Evolutionary conservation across 331 rosid genomes (phyloP).

Genomic region (Quercus tomentella): DNA sequence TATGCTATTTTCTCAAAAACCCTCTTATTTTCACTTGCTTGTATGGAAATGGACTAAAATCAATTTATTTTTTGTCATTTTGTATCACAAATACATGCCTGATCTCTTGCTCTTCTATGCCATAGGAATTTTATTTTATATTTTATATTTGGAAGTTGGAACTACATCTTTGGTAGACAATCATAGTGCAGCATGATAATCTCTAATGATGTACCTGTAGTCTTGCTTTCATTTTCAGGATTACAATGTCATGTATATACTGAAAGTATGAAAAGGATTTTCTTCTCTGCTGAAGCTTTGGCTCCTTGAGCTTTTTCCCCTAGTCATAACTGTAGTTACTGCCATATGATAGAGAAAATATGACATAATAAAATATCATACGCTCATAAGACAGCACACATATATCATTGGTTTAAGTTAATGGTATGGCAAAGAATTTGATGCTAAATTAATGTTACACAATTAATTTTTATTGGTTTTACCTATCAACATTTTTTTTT

Average conservation of each 20-base stretch:
- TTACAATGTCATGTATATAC: background rate
- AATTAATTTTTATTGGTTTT: background rate
- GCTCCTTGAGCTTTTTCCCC: background rate
- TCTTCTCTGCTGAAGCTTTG: background rate
- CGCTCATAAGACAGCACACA: background rate
- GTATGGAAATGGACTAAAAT: slow-evolving; percentile 9
- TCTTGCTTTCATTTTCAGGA: background rate
- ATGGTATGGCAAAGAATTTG: background rate
- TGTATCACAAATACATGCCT: background rate
- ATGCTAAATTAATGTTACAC: background rate
- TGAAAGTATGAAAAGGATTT: background rate
- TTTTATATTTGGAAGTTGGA: background rate
- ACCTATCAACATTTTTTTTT: too few relatives aligned
- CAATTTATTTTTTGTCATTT: background rate
- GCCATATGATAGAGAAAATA: background rate
- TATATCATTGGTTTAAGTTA: background rate
- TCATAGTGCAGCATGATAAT: background rate
- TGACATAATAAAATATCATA: background rate
- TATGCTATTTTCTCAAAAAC: slow-evolving; percentile 27
- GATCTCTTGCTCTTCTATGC: background rate
- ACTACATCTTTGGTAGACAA: background rate
- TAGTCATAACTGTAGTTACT: background rate
- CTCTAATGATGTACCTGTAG: background rate
- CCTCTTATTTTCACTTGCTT: slow-evolving; percentile 4
- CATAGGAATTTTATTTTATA: background rate